A percentile compares a stretch with the other conserved stretches of the same genome.
Conservation (phyloP, 139 green algal species). For the Axilococcus clingmanii region DNA sequence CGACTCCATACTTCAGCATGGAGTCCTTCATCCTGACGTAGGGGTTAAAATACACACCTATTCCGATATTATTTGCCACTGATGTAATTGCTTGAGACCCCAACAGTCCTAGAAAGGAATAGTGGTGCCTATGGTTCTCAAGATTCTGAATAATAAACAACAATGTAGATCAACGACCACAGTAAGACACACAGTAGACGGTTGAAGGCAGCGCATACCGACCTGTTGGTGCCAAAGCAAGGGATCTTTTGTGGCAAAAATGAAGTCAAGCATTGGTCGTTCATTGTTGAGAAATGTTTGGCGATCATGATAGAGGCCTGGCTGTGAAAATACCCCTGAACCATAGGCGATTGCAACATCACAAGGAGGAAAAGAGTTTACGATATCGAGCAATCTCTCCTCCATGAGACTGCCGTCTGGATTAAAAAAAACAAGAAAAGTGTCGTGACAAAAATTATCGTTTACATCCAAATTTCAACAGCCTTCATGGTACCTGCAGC, state of each 20-base stretch:
- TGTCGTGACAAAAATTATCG: background rate
- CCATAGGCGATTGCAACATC: slow-evolving; percentile 78
- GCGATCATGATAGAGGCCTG: slow-evolving; percentile 45
- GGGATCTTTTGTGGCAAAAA: slow-evolving; percentile 66
- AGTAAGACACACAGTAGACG: background rate
- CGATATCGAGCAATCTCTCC: slow-evolving; percentile 3
- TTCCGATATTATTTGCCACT: slow-evolving; percentile 14
- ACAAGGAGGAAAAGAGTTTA: slow-evolving; percentile 50
- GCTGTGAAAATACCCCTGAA: slow-evolving; percentile 73
- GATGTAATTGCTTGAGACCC: slow-evolving; percentile 15
- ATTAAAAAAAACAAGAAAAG: slow-evolving; percentile 3
- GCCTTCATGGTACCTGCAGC: too few species aligned
- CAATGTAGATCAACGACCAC: background rate
- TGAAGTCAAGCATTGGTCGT: slow-evolving; percentile 71
- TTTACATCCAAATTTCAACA: slow-evolving; percentile 12
- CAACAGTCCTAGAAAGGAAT: slow-evolving; percentile 45
- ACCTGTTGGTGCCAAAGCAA: slow-evolving; percentile 59
- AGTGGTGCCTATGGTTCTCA: slow-evolving; percentile 50
- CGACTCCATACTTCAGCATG: slow-evolving; percentile 82
- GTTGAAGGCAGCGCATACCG: too few species aligned
- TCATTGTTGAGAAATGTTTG: background rate
- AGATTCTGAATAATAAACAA: slow-evolving; percentile 52
- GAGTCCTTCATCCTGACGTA: too few species aligned
- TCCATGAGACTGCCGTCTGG: background rate
- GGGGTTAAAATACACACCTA: slow-evolving; percentile 34